A percentile compares a stretch with the other conserved stretches of the same genome.
Conservation (phyloP, 2,329 filamentous ascomycete species). For the Alternaria hordeiaustralica region DNA sequence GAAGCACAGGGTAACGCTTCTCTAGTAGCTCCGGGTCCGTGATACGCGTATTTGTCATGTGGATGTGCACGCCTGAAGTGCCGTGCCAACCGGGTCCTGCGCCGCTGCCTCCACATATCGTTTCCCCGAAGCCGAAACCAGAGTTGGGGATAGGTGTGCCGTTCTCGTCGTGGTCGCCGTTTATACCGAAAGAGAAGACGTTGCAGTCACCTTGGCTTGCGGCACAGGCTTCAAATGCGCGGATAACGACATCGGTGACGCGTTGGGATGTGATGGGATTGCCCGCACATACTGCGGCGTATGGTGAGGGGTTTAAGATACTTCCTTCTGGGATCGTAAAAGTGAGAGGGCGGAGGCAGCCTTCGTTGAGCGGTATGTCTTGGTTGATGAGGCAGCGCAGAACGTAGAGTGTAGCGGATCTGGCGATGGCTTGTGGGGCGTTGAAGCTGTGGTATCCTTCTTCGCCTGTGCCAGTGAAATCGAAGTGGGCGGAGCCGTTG, state of each 20-base stretch:
- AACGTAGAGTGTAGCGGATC: conserved; percentile 39
- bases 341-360: conserved; percentile 37
- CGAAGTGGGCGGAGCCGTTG: conserved; percentile 39
- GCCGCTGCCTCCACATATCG: conserved; percentile 46
- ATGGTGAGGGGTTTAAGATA: conserved; percentile 35
- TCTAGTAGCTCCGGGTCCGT: conserved; percentile 47
- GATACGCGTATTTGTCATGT: conserved; percentile 50
- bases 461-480: conserved; percentile 51
- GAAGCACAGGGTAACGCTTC: conserved; percentile 43
- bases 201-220: conserved; percentile 41
- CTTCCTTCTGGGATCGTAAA: conserved; percentile 34
- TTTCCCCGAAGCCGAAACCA: conserved; percentile 47
- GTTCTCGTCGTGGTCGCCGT: conserved; percentile 23
- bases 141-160: conserved; percentile 20
- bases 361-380: conserved; percentile 46
- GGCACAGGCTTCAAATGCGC: conserved; percentile 39
- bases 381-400: conserved; percentile 39
- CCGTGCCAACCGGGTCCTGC: conserved; percentile 44
- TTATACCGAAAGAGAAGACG: conserved; percentile 39
- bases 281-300: conserved; percentile 38
- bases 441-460: conserved; percentile 48
- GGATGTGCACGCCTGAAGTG: conserved; percentile 40
- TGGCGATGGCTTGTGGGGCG: conserved; percentile 48
- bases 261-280: conserved; percentile 42
- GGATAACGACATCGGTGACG: conserved; percentile 41